Conservation (phyloP, 2,329 filamentous ascomycete species). For the Fusarium sacchari region DNA sequence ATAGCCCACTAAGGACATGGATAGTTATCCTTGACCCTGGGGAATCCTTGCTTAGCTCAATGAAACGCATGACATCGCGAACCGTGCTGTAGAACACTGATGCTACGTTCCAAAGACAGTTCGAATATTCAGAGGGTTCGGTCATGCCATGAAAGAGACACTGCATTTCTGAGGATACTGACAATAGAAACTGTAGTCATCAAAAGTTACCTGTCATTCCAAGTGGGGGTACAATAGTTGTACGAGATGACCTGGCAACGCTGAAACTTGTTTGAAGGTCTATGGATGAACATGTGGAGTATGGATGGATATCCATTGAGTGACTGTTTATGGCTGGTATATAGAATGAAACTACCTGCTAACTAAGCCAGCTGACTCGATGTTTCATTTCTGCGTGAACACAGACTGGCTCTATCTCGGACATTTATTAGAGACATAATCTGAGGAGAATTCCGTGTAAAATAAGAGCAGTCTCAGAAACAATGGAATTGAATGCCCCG, state of each 20-base stretch:
- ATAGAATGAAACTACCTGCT: background rate
- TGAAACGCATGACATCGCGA: constrained; percentile 1
- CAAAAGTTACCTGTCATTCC: background rate
- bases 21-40: background rate
- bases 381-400: background rate
- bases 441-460: background rate
- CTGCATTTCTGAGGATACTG: background rate
- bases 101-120: background rate
- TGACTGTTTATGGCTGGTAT: background rate
- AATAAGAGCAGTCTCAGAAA: background rate
- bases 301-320: background rate
- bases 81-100: background rate
- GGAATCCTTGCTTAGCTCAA: constrained; percentile 8
- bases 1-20: background rate
- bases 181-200: background rate
- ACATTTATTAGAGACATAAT: background rate
- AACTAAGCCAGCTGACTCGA: background rate
- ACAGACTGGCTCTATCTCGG: background rate
- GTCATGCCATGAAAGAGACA: background rate
- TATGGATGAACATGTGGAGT: background rate
- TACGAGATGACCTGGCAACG: background rate
- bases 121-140: background rate
- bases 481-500: background rate
- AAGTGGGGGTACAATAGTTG: background rate
- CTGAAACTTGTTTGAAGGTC: background rate